Evolutionary conservation across 208 protist genomes (phyloP), one percentile per base, ranked within the genome.

Genomic region (Leishmania martiniquensis): DNA sequence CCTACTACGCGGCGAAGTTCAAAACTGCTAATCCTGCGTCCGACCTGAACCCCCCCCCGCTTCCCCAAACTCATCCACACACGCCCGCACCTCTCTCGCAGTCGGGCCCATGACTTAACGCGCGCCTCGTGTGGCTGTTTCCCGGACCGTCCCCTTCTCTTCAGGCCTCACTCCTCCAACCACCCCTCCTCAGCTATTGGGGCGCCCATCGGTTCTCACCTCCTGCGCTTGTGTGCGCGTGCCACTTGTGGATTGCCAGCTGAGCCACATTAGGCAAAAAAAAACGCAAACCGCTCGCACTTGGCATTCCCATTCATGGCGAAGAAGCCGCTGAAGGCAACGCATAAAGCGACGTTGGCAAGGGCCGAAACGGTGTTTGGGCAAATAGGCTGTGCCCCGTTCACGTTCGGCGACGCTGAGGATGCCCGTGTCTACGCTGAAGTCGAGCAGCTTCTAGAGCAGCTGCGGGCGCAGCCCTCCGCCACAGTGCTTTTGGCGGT

Each of bases 311-410:
- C n/a, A 42, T 3, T 3, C 29, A 72, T 57, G 68, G 4, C 45
- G 0, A 37, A 42, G 25, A 57, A 2, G 32, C 4, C n/a, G 44
- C 34, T 22, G 15, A 57, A 77, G 10, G 57, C 54, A 20, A n/a
- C n/a, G n/a, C n/a, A n/a, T n/a, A 45, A 2, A 29, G 22, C 49
- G 42, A 65, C 39, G 54, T 39, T 57, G n/a, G n/a, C n/a, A n/a
- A n/a, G n/a, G n/a, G n/a, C n/a, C 34, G 10, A 37, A 4, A 55
- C 51, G 49, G 59, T 45, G 12, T 66, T 79, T 1, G 73, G 72
- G 29, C 68, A 84, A 29, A 71, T 80, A 15, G 75, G 76, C 80
- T 84, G 80, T 51, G 68, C 69, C 0, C 49, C 71, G n/a, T 77
- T 77, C 55, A n/a, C 39, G 0, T 84, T 84, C 47, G 44, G 68